phyloP scores from a whole-genome alignment of 768 basidiomycete species.

The Stropharia rugosoannulata region DNA sequence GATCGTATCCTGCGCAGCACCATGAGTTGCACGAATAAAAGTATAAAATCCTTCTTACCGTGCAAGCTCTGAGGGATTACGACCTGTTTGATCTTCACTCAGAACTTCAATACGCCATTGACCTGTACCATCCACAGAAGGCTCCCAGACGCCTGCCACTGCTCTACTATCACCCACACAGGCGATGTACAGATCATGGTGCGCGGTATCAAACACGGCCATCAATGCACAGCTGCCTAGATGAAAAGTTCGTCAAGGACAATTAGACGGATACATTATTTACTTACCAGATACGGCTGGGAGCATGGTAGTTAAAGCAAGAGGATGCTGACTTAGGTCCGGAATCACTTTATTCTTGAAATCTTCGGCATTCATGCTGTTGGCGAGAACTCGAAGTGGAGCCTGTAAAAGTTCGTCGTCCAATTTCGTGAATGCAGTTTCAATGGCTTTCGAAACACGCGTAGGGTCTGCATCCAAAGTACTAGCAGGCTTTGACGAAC shows the following conservation, averaged over 20 bases:
- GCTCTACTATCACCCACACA: constrained; percentile 93
- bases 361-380: constrained; percentile 49
- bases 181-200: constrained; percentile 84
- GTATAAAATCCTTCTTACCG: constrained; percentile 47
- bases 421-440: constrained; percentile 76
- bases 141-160: constrained; percentile 91
- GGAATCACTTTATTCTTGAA: constrained; percentile 53
- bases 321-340: constrained; percentile 69
- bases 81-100: constrained; percentile 94
- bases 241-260: constrained; percentile 16
- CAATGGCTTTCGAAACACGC: constrained; percentile 64
- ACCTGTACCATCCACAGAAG: constrained; percentile 59
- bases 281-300: constrained; percentile 76
- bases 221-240: constrained; percentile 89
- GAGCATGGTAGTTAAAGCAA: constrained; percentile 69
- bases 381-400: constrained; percentile 71
- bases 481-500: constrained; percentile 22
- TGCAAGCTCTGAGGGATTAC: constrained; percentile 80
- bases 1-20: constrained; percentile 57
- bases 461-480: constrained; percentile 41
- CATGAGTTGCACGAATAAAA: background rate
- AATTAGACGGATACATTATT: constrained; percentile 1
- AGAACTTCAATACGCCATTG: constrained; percentile 93
- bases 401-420: constrained; percentile 82
- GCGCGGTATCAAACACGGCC: constrained; percentile 82